These are phyloP conservation scores for Nigrospora oryzae DNA, from an alignment of 2,329 filamentous ascomycete species.

Conservation along the genomic window DNA sequence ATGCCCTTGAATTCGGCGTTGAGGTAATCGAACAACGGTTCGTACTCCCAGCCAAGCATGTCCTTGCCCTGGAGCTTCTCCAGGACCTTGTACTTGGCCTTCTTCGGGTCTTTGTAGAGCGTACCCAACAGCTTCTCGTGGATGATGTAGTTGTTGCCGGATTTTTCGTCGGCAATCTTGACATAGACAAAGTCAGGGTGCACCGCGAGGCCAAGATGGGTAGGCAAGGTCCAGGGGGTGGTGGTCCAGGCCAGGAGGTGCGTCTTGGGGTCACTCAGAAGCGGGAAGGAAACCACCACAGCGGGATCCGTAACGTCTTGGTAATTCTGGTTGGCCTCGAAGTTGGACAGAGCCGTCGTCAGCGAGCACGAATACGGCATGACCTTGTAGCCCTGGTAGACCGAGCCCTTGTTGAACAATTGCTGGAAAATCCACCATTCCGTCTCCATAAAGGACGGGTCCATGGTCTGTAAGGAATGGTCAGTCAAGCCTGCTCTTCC, in stretches of 20 bases:
- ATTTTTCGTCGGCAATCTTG: constrained; percentile 76
- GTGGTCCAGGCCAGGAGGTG: constrained; percentile 82
- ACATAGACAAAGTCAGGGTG: constrained; percentile 81
- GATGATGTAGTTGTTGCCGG: constrained; percentile 76
- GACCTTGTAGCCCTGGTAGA: constrained; percentile 85
- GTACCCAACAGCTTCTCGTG: constrained; percentile 74
- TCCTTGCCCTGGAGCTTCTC: constrained; percentile 74
- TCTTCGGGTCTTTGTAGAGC: constrained; percentile 91
- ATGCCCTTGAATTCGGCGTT: constrained; percentile 80
- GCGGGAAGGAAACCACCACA: constrained; percentile 79
- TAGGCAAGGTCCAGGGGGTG: constrained; percentile 78
- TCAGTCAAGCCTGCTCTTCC: background rate
- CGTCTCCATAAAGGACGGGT: constrained; percentile 90
- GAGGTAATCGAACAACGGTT: constrained; percentile 85
- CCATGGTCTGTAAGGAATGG: constrained; percentile 58
- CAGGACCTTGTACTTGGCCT: constrained; percentile 82
- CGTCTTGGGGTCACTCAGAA: constrained; percentile 68
- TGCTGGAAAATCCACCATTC: constrained; percentile 97
- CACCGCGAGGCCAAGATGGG: constrained; percentile 67
- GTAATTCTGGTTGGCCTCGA: constrained; percentile 92
- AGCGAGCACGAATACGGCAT: constrained; percentile 94
- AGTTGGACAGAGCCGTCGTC: constrained; percentile 84
- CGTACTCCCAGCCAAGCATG: constrained; percentile 82
- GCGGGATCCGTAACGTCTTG: constrained; percentile 88
- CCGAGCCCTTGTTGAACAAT: constrained; percentile 78